Base-by-base conservation (phyloP, 495 filamentous ascomycete species). In the Schizothecium vesticola region DNA sequence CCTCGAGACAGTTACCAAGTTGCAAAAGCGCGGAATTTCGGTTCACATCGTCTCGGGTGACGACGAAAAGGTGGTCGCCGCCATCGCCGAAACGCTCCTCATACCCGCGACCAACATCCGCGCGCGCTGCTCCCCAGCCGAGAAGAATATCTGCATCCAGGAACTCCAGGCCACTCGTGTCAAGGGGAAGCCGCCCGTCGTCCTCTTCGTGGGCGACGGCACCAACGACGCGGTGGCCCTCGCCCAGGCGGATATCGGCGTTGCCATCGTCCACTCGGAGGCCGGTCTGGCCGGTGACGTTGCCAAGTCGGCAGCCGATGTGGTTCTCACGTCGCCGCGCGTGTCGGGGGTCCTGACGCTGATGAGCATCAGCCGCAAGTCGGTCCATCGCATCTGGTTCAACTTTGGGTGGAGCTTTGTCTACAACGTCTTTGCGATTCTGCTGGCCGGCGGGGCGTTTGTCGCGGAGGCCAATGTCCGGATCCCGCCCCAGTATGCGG, bases 211-310 rank as follows among this genome's bases (percentile, higher is more conserved):
- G 70, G 92, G 92, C 57, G 92, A 95, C 72, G 92, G 92, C 9
- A 92, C 90, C 4, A 95, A 95, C 76, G 92, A 94, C 74, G 90
- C 91, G 0, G 80, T 88, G 13, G 91, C 92, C 2, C 82, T 95
- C 7, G 85, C 89, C 3, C 84, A 86, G 71, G 90, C 92, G n/a
- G 86, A 86, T 26, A 86, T 95, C 68, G 92, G 92, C 61, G 77
- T 93, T 2, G 66, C 60, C 24, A 72, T 70, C 2, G 43, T 63
- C 3, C 89, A 91, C 71, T 84, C 91, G 69, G 86, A 85, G 74
- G 71, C 75, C 67, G 86, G 85, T 31, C 87, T 82, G 12, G 86
- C 85, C 31, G 88, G 83, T 0, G 90, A 92, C 59, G 81, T 93
- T 4, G 88, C 92, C 10, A 76, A 86, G 67, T 84, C 81, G 21